Evolutionary conservation across 2,329 filamentous ascomycete species (phyloP).

Genomic region (Fusarium sp.): DNA sequence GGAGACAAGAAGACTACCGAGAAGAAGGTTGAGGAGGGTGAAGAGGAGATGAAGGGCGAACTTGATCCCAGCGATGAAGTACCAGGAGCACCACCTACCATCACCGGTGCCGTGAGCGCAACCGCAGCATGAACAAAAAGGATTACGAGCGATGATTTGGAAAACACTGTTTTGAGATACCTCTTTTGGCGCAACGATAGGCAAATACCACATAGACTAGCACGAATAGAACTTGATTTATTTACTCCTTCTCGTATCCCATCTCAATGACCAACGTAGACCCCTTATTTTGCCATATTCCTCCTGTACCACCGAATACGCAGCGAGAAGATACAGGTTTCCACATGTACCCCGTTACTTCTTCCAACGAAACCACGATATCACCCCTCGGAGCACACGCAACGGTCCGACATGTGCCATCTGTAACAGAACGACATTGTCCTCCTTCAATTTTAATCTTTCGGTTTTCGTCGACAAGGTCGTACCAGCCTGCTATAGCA

Average conservation of each 20-base stretch:
- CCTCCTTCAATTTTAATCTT: slow-evolving; percentile 18
- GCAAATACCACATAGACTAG: slow-evolving; percentile 2
- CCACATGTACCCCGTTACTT: slow-evolving; percentile 39
- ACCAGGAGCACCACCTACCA: not conserved
- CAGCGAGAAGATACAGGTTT: slow-evolving; percentile 39
- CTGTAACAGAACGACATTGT: slow-evolving; percentile 23
- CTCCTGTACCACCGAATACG: slow-evolving; percentile 37
- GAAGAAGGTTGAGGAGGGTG: slow-evolving; percentile 51
- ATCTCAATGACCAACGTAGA: slow-evolving; percentile 36
- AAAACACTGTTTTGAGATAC: slow-evolving; percentile 21
- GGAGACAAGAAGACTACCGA: slow-evolving; percentile 46
- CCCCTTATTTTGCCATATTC: slow-evolving; percentile 34
- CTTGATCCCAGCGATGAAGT: slow-evolving; percentile 50
- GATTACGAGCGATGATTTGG: slow-evolving; percentile 35
- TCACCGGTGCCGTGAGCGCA: slow-evolving; percentile 22
- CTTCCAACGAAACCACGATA: slow-evolving; percentile 4
- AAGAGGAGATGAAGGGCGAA: slow-evolving; percentile 51
- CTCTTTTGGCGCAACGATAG: slow-evolving; percentile 28
- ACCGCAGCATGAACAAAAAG: slow-evolving; percentile 36
- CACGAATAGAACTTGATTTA: slow-evolving; percentile 10
- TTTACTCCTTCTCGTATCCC: slow-evolving; percentile 7
- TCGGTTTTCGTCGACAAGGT: not conserved
- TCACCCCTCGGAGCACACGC: slow-evolving; percentile 25
- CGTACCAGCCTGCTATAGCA: slow-evolving; percentile 32
- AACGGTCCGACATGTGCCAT: slow-evolving; percentile 23